phyloP scores from a whole-genome alignment of 208 protist genomes.

The Acanthamoeba triangularis region DNA sequence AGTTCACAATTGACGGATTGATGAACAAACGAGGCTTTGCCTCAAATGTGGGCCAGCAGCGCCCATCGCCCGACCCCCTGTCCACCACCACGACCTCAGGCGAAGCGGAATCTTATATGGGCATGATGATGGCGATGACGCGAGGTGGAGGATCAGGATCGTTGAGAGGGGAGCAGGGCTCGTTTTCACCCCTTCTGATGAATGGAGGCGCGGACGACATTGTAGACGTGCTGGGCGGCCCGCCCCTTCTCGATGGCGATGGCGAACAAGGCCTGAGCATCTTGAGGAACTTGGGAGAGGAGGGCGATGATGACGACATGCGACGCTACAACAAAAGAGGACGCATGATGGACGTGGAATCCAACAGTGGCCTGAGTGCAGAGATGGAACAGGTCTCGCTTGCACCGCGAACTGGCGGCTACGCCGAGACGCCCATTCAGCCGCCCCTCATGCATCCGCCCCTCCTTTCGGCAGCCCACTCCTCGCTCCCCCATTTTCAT shows the following conservation, averaged over 20 bases:
- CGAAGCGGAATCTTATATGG: neutral
- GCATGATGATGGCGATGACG: constrained; percentile 12
- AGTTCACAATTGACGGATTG: neutral
- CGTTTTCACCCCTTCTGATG: neutral
- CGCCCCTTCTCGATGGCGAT: neutral
- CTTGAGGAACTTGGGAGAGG: neutral
- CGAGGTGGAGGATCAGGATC: neutral
- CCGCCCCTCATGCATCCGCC: constrained; percentile 23
- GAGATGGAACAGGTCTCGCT: neutral
- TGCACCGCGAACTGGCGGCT: neutral
- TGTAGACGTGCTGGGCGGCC: neutral
- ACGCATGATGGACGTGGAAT: constrained; percentile 59
- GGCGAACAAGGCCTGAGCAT: neutral
- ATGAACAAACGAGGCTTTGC: constrained; percentile 47
- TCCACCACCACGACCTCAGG: neutral
- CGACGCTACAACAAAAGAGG: constrained; percentile 55
- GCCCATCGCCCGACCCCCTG: neutral
- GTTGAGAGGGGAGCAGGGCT: neutral
- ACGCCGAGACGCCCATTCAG: neutral
- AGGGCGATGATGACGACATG: neutral
- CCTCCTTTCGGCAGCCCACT: neutral
- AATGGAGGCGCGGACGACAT: neutral
- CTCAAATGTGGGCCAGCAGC: neutral
- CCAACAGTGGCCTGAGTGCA: neutral
- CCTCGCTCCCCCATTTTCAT: constrained; percentile 32